Base-by-base conservation (phyloP, 2,329 filamentous ascomycete genomes). In the Ustilaginoidea virens region DNA sequence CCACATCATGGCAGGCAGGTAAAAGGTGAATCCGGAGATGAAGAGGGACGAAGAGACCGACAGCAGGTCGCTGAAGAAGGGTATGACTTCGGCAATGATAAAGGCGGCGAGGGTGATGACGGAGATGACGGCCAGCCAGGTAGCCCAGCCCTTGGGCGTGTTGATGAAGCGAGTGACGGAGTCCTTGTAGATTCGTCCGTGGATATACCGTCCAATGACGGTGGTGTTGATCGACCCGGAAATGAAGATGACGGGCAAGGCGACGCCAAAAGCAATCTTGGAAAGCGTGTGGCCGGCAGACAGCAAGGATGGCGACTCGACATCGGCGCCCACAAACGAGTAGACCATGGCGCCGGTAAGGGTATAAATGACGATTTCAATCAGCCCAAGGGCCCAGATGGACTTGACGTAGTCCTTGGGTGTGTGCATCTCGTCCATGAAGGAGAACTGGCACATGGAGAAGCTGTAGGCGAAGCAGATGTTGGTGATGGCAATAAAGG, bases 221-320 rank as follows among this genome's bases (percentile, higher is more conserved):
- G 56, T 60, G 20, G 57, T 61, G 52, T 80, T 75, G 47, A 82
- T 76, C 12, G 78, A 74, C 28, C 77, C 79, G 0, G 77, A 76
- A 36, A 83, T 73, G 41, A 81, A 64, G 45, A 83, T 82, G 31
- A 77, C 80, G 10, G 77, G 77, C 4, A 78, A 57, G 0, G 74
- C 77, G 36, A 82, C 50, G 17, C 74, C 76, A 42, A 77, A 83
- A 2, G 75, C 74, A 5, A 82, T 52, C 45, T 79, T 79, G 28
- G 68, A 66, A 15, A 80, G 50, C 0, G 63, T 39, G 2, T 54
- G 50, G 2, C 68, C 64, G 7, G 76, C 71, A 0, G 74, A 77
- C 5, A 77, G 66, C 6, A 85, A 61, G 0, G 79, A 76, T 1
- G 79, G 80, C 1, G 71, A 74, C 32, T 61, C 48, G 15, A 85